A percentile compares a stretch with the other conserved stretches of the same genome.
Conservation (phyloP, 1,284 basidiomycete genomes). For the Schizophyllum amplum region DNA sequence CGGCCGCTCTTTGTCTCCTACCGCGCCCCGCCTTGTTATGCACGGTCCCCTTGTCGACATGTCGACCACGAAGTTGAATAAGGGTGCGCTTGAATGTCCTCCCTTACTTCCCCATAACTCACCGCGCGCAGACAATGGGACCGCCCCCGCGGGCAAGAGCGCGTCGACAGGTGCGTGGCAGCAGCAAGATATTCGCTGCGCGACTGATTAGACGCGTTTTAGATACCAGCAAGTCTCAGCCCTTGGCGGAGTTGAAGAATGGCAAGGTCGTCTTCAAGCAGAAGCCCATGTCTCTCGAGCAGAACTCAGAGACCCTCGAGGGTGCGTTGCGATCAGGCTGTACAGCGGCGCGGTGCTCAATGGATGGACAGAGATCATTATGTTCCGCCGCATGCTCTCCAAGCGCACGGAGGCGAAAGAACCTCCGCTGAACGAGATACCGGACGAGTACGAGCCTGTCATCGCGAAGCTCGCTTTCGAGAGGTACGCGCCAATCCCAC, state of each 20-base stretch:
- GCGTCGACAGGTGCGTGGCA: not conserved
- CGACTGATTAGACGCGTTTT: constrained; percentile 24
- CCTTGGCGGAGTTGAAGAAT: constrained; percentile 59
- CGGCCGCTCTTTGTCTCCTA: not conserved
- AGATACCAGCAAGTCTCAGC: constrained; percentile 31
- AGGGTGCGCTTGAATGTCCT: not conserved
- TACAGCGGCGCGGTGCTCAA: not conserved
- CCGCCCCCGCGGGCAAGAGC: constrained; percentile 12
- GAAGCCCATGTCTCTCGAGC: constrained; percentile 67
- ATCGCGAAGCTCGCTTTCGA: constrained; percentile 78
- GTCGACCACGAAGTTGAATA: not conserved
- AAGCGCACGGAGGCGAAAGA: constrained; percentile 35
- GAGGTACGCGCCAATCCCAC: constrained; percentile 41
- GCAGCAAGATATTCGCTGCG: constrained; percentile 16
- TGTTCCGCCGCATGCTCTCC: constrained; percentile 63
- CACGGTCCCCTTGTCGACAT: not conserved
- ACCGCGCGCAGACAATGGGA: not conserved
- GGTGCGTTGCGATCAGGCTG: constrained; percentile 35
- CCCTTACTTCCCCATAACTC: not conserved
- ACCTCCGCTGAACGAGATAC: constrained; percentile 44
- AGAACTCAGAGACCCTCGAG: constrained; percentile 75
- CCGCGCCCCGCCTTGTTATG: not conserved
- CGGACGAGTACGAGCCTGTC: constrained; percentile 61
- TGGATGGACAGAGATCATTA: constrained; percentile 50
- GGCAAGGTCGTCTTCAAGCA: constrained; percentile 76